A percentile compares a stretch with the other conserved stretches of the same genome.
phyloP scores from a whole-genome alignment of 1,284 basidiomycete genomes.

The Ustilago hordei region DNA sequence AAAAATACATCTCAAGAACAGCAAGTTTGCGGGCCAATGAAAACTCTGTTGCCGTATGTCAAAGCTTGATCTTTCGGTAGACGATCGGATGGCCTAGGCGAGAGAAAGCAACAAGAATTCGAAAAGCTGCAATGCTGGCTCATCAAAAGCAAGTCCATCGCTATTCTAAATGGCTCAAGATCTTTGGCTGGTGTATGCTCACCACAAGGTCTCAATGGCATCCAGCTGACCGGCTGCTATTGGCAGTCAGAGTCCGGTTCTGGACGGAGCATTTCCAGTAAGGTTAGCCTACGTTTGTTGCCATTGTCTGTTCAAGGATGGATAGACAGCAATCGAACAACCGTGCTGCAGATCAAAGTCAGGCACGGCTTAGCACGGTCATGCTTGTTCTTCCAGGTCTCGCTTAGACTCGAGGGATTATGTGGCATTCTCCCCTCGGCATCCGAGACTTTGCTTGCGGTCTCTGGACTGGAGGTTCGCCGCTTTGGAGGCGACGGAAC shows the following conservation, averaged over 20 bases:
- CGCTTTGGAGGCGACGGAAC: neutral
- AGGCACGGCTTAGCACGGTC: neutral
- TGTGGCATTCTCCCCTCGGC: neutral
- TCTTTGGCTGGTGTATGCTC: neutral
- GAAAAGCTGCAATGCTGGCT: neutral
- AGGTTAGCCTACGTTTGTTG: neutral
- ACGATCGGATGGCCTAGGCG: neutral
- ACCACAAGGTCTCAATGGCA: neutral
- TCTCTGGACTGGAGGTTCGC: neutral
- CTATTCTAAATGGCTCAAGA: neutral
- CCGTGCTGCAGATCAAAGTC: neutral
- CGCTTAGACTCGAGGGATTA: neutral
- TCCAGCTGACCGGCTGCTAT: neutral
- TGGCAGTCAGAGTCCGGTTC: neutral
- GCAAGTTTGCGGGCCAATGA: neutral
- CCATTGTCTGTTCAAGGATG: neutral
- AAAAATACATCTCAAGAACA: neutral
- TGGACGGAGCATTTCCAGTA: slow-evolving; percentile 2
- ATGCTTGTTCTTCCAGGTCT: neutral
- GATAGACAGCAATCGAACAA: neutral
- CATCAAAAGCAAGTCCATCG: neutral
- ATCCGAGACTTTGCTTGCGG: slow-evolving; percentile 5
- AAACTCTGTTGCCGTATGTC: neutral
- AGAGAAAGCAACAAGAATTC: neutral
- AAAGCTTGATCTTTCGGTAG: neutral